Percentiles rank a stretch among this genome's conserved stretches.
These are phyloP conservation scores for Coemansia sp. DNA, from an alignment of 192 early-diverging fungal genomes.

Conservation along the genomic window DNA sequence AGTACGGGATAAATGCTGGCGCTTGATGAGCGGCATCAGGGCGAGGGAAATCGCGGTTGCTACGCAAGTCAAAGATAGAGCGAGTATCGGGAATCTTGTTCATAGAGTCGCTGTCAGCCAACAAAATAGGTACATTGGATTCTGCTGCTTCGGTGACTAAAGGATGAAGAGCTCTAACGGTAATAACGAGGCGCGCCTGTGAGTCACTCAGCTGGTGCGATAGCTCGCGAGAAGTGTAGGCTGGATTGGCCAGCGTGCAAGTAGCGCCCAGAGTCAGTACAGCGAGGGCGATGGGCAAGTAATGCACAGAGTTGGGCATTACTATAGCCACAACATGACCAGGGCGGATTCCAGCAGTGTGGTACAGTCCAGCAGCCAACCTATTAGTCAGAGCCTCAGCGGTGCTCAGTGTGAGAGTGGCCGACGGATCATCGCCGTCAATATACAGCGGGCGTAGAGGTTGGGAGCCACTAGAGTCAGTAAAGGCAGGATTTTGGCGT, in stretches of 20 bases:
- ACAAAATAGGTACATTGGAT: slow-evolving; percentile 28
- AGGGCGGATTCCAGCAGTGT: slow-evolving; percentile 59
- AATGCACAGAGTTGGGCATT: slow-evolving; percentile 57
- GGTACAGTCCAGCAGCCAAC: slow-evolving; percentile 41
- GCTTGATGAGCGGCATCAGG: not conserved
- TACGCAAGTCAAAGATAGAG: slow-evolving; percentile 15
- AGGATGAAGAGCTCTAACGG: slow-evolving; percentile 34
- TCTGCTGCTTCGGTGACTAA: slow-evolving; percentile 17
- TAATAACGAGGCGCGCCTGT: slow-evolving; percentile 66
- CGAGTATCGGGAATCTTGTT: not conserved
- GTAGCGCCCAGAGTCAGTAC: slow-evolving; percentile 65
- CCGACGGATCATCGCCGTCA: slow-evolving; percentile 1
- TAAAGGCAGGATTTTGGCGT: slow-evolving; percentile 4
- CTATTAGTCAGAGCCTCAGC: slow-evolving; percentile 15
- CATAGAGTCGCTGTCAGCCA: slow-evolving; percentile 17
- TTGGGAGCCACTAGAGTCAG: not conserved
- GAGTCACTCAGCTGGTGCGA: slow-evolving; percentile 77
- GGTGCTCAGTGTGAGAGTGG: slow-evolving; percentile 8
- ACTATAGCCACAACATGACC: slow-evolving; percentile 69
- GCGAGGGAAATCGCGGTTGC: not conserved
- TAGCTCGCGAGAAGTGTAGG: slow-evolving; percentile 79
- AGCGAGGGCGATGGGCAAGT: slow-evolving; percentile 65
- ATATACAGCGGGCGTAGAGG: slow-evolving; percentile 25
- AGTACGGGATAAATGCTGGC: slow-evolving; percentile 25
- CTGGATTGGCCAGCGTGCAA: slow-evolving; percentile 77